Conservation (phyloP, 2,329 filamentous ascomycete species). For the Penicillium sp. region DNA sequence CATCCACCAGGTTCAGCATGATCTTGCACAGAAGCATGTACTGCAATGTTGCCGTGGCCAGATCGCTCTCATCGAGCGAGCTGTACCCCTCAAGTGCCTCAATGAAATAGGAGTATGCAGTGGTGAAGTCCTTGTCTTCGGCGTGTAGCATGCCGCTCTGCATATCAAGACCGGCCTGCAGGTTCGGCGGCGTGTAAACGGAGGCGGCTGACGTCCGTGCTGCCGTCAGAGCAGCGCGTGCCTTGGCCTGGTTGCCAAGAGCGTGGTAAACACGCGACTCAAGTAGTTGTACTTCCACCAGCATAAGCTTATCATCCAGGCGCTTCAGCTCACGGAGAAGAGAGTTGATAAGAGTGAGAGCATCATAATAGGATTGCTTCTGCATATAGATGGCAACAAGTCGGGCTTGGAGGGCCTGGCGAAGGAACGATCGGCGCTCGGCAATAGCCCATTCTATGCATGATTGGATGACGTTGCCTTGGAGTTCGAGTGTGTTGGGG, state of each 20-base stretch:
- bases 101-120: slow-evolving; percentile 98
- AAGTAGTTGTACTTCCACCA: slow-evolving; percentile 95
- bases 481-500: slow-evolving; percentile 89
- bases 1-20: slow-evolving; percentile 96
- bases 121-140: slow-evolving; percentile 99
- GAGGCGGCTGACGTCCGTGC: slow-evolving; percentile 93
- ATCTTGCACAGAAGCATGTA: slow-evolving; percentile 99
- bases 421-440: slow-evolving; percentile 91
- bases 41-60: slow-evolving; percentile 95
- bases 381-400: slow-evolving; percentile 93
- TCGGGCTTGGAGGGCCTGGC: slow-evolving; percentile 95
- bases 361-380: slow-evolving; percentile 96
- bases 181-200: slow-evolving; percentile 91
- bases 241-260: slow-evolving; percentile 93
- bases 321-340: slow-evolving; percentile 96
- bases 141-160: slow-evolving; percentile 98
- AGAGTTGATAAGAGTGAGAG: slow-evolving; percentile 92
- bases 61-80: slow-evolving; percentile 79
- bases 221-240: slow-evolving; percentile 88
- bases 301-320: slow-evolving; percentile 94
- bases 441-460: slow-evolving; percentile 99
- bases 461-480: slow-evolving; percentile 94
- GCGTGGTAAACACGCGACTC: slow-evolving; percentile 98
- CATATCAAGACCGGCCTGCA: slow-evolving; percentile 98
- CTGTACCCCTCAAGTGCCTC: slow-evolving; percentile 97